These are phyloP conservation scores for Leccinum barrowsii DNA, from an alignment of 768 basidiomycete genomes.

Conservation along the genomic window DNA sequence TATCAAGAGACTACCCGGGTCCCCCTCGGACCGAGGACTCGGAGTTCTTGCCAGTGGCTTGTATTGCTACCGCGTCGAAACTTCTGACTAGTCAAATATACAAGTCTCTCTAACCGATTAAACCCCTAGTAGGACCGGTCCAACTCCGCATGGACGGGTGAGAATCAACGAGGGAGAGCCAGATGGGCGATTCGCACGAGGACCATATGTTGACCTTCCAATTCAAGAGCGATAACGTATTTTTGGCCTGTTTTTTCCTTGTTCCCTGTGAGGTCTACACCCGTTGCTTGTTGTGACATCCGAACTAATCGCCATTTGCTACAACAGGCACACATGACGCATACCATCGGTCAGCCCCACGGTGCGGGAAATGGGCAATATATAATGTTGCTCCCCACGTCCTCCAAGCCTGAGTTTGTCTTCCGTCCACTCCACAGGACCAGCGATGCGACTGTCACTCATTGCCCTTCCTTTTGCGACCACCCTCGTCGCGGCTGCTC, in stretches of 20 bases:
- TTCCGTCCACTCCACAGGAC: neutral
- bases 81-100: no score
- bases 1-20: no score
- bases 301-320: neutral
- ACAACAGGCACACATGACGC: neutral
- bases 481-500: constrained; percentile 9
- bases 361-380: neutral
- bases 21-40: no score
- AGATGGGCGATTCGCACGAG: neutral
- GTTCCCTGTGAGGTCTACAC: neutral
- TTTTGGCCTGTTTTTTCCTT: neutral
- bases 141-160: neutral
- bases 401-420: neutral
- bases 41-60: no score
- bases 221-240: neutral
- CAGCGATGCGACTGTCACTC: constrained; percentile 13
- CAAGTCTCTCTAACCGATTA: neutral
- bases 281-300: no score
- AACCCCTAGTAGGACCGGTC: neutral
- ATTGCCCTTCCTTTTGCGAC: constrained; percentile 11
- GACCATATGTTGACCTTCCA: neutral
- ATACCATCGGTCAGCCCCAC: neutral
- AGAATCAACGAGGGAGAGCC: neutral
- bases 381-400: constrained; percentile 2
- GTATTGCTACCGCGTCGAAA: no score